Percentiles rank a stretch among this genome's conserved stretches.
Evolutionary conservation across 352 stramenopile species (phyloP).

Genomic region (Phytophthora ohioensis): DNA sequence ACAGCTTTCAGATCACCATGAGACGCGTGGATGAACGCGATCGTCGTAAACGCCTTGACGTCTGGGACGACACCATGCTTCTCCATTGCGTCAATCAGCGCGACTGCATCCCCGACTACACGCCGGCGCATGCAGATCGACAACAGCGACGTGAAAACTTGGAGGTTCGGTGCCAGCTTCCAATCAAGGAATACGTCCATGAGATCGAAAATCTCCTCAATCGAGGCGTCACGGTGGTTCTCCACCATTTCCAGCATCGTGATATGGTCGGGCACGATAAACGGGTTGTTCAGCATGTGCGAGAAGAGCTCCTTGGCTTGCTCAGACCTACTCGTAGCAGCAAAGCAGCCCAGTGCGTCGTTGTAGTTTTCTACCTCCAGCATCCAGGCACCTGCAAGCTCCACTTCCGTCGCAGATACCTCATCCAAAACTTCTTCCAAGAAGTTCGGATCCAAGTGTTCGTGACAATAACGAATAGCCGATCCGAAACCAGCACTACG

Average conservation of each 20-base stretch:
- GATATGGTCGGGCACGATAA: constrained; percentile 65
- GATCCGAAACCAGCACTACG: constrained; percentile 73
- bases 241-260: constrained; percentile 86
- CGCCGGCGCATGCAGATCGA: constrained; percentile 71
- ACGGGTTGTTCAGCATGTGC: constrained; percentile 65
- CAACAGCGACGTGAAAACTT: constrained; percentile 82
- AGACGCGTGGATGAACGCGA: constrained; percentile 69
- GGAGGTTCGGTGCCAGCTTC: constrained; percentile 60
- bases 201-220: constrained; percentile 71
- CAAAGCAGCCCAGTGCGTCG: constrained; percentile 76
- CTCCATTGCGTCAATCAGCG: constrained; percentile 65
- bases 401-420: constrained; percentile 57
- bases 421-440: constrained; percentile 71
- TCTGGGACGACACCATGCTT: constrained; percentile 53
- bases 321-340: constrained; percentile 54
- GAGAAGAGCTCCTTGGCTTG: constrained; percentile 71
- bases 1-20: constrained; percentile 63
- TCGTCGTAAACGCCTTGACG: constrained; percentile 74
- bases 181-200: constrained; percentile 79
- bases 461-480: constrained; percentile 73
- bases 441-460: constrained; percentile 54
- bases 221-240: constrained; percentile 64
- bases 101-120: constrained; percentile 61
- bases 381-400: constrained; percentile 55
- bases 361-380: constrained; percentile 81